A percentile compares a stretch with the other conserved stretches of the same genome.
phyloP scores from a whole-genome alignment of 2,329 filamentous ascomycete genomes.

The Aspergillus amoenus region DNA sequence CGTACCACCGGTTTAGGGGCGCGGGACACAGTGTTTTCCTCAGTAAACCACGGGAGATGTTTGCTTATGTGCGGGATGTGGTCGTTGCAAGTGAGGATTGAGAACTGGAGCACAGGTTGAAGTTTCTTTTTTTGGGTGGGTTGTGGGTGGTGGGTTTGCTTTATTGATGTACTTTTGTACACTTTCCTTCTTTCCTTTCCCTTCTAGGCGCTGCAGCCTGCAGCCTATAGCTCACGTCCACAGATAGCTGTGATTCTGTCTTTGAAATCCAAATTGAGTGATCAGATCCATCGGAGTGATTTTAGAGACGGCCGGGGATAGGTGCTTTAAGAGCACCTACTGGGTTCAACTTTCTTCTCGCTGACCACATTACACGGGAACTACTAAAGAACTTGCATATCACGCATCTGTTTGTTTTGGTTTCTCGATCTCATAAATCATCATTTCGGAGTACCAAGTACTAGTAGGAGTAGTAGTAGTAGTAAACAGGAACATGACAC shows the following conservation, averaged over 20 bases:
- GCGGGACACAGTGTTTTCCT: slow-evolving; percentile 37
- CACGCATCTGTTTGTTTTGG: background rate
- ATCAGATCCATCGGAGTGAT: background rate
- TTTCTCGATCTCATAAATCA: background rate
- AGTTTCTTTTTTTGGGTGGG: background rate
- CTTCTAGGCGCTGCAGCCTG: background rate
- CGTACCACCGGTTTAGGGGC: slow-evolving; percentile 36
- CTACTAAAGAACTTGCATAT: background rate
- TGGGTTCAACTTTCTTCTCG: background rate
- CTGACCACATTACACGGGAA: background rate
- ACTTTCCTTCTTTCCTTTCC: background rate
- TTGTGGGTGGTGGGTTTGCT: background rate
- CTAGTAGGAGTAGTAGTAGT: background rate
- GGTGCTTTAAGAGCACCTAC: background rate
- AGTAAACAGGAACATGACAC: background rate
- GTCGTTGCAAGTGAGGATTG: slow-evolving; percentile 21
- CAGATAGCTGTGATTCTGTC: too few species aligned
- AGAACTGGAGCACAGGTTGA: background rate
- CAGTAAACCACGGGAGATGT: slow-evolving; percentile 35
- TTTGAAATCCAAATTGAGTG: too few species aligned
- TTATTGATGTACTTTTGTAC: background rate
- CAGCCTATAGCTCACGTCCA: background rate
- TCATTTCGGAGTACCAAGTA: background rate
- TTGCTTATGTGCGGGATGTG: slow-evolving; percentile 35
- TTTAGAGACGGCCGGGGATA: background rate